Base-by-base conservation (phyloP, 2,329 filamentous ascomycete genomes). In the Orbilia quercus region DNA sequence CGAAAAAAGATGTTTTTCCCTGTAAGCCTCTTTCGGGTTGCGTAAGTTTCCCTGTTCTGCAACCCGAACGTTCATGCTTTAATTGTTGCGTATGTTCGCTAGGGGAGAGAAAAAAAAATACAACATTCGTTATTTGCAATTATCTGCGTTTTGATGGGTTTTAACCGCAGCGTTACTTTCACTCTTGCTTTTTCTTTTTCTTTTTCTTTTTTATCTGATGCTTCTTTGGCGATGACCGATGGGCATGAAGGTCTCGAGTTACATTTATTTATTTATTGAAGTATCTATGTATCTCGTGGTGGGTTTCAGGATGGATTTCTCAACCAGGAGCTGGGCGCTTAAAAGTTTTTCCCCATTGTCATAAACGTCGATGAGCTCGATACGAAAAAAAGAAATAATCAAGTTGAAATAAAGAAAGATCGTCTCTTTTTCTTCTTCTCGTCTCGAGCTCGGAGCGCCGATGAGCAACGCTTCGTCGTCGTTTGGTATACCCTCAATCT, bases 231-330 rank as follows among this genome's bases (percentile, higher is more conserved):
- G 42, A 51, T 66, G 51, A 50, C 28, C 63, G 55, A 53, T 53
- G 23, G 48, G 53, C 45, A 45, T 25, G 40, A 31, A 28, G 44
- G 28, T 47, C 18, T 45, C 45, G 40, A 59, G 23, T 53, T 53
- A 38, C 40, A 57, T 72, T 38, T 44, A n/a, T n/a, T n/a, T n/a
- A n/a, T n/a, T n/a, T n/a, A n/a, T n/a, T n/a, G n/a, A n/a, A n/a
- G n/a, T 47, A 54, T 45, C 53, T 28, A 64, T 40, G 47, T 72
- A 64, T 65, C 45, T 59, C 48, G 20, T 25, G 44, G 47, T 57
- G 59, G 51, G 67, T 72, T 72, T 72, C 67, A 72, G 67, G 59
- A 72, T 65, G 42, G 34, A 44, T 72, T 65, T 58, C 51, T 64
- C 20, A 31, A 64, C 58, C 38, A 58, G 67, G 67, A 53, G 58